These are phyloP conservation scores for Thielaviopsis populi DNA, from an alignment of 2,329 filamentous ascomycete species.

Conservation along the genomic window DNA sequence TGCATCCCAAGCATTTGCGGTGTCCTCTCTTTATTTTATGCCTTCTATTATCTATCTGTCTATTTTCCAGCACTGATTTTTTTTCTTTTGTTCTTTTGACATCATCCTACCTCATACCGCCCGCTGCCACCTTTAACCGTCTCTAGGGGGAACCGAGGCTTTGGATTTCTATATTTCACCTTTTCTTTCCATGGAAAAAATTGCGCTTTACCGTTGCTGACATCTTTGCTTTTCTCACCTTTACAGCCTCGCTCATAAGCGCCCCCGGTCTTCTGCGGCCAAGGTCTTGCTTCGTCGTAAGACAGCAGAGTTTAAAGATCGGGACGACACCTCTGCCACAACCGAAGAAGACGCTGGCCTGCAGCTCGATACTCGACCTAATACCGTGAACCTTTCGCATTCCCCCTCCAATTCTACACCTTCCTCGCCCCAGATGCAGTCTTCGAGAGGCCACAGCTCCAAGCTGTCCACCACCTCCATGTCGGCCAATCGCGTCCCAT, in stretches of 20 bases:
- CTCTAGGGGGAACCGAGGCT: not conserved
- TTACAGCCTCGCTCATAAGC: constrained; percentile 11
- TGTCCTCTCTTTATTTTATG: not conserved
- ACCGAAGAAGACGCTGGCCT: constrained; percentile 8
- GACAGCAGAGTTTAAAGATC: constrained; percentile 9
- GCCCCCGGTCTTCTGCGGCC: constrained; percentile 13
- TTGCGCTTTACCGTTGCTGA: constrained; percentile 5
- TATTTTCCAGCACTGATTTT: too few species aligned
- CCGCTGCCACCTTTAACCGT: not conserved
- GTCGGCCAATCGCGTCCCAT: constrained; percentile 29
- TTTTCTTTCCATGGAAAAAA: not conserved
- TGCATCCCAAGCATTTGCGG: not conserved
- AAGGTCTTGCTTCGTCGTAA: constrained; percentile 15
- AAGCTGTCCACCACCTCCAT: constrained; percentile 32
- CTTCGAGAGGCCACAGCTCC: constrained; percentile 30
- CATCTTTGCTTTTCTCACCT: not conserved
- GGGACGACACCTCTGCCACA: constrained; percentile 2
- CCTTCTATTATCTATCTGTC: not conserved
- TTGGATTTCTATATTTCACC: not conserved
- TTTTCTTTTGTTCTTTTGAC: not conserved
- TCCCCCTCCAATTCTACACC: constrained; percentile 3
- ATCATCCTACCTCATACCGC: not conserved
- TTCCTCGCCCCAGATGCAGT: constrained; percentile 12
- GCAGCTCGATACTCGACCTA: constrained; percentile 9
- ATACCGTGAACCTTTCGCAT: constrained; percentile 10